Conservation (phyloP, 106 monocot genomes). For the Xerophyta viscosa region DNA sequence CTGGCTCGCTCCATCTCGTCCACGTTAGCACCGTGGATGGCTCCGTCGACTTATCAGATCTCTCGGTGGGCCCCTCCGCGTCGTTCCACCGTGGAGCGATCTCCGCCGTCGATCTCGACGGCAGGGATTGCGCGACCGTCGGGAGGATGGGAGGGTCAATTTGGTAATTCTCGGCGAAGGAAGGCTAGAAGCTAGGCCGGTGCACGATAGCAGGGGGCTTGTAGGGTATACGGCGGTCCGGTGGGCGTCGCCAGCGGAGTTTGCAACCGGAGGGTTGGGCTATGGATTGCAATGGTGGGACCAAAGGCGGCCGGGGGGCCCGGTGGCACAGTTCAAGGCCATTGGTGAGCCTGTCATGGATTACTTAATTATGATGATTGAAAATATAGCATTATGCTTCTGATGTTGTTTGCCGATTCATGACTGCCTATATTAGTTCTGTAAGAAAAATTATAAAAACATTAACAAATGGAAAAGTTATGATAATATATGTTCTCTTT, state of each 20-base stretch:
- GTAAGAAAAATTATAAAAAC: too few species aligned
- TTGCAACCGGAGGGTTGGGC: slow-evolving; percentile 72
- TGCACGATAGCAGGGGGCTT: slow-evolving; percentile 58
- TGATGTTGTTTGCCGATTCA: too few species aligned
- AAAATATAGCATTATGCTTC: too few species aligned
- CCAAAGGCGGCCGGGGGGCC: slow-evolving; percentile 50
- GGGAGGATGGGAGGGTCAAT: slow-evolving; percentile 91
- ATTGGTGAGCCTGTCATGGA: slow-evolving; percentile 51
- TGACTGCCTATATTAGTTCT: too few species aligned
- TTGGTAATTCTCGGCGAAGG: slow-evolving; percentile 50
- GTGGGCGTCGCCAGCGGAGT: slow-evolving; percentile 79
- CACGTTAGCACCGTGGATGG: slow-evolving; percentile 43
- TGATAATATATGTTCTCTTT: too few species aligned
- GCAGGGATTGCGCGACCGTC: slow-evolving; percentile 56
- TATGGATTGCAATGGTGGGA: slow-evolving; percentile 91
- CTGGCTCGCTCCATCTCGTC: slow-evolving; percentile 53
- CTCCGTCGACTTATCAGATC: slow-evolving; percentile 22
- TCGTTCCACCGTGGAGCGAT: slow-evolving; percentile 35
- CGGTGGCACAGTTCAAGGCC: slow-evolving; percentile 62
- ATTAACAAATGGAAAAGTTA: too few species aligned
- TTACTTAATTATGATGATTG: too few species aligned
- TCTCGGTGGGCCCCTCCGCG: slow-evolving; percentile 5
- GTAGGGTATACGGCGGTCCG: slow-evolving; percentile 60
- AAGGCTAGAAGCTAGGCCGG: slow-evolving; percentile 30
- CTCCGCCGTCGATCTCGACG: slow-evolving; percentile 47